phyloP scores from a whole-genome alignment of 495 filamentous ascomycete species.

The Trichoderma gamsii region DNA sequence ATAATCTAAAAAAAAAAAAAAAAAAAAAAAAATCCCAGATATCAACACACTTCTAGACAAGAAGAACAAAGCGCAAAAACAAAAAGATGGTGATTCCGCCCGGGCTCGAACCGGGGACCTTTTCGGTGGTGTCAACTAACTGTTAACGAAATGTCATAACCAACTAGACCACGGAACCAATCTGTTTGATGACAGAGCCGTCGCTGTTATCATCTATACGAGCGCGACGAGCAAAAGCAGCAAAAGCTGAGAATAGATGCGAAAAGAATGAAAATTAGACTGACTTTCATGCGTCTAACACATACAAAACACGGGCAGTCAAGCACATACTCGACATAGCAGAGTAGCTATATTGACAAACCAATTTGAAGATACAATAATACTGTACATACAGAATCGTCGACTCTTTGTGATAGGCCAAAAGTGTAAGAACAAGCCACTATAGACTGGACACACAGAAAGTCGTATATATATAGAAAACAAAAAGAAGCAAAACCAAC shows the following conservation, averaged over 20 bases:
- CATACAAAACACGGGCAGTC: too few relatives aligned
- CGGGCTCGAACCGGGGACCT: conserved; percentile 13
- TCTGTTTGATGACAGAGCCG: neutral
- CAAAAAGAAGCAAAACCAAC: neutral
- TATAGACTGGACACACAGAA: neutral
- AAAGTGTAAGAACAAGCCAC: too few relatives aligned
- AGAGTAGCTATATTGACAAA: neutral
- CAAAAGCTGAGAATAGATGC: too few relatives aligned
- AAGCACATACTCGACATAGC: too few relatives aligned
- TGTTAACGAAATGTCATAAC: conserved; percentile 15
- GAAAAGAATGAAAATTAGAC: too few relatives aligned
- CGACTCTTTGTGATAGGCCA: too few relatives aligned
- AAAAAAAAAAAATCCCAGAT: too few relatives aligned
- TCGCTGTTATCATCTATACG: conserved; percentile 18
- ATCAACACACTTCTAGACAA: neutral
- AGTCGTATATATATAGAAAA: neutral
- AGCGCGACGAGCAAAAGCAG: neutral
- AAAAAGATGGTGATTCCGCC: conserved; percentile 12
- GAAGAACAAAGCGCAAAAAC: neutral
- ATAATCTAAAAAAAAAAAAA: neutral
- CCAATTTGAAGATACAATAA: neutral
- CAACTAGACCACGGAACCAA: conserved; percentile 13
- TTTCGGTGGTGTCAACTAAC: conserved; percentile 13
- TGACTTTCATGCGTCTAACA: too few relatives aligned
- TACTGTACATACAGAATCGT: too few relatives aligned